Evolutionary conservation across 139 green algal species (phyloP), one percentile per base, ranked within the genome.

Genomic region (Auxenochlorella protothecoides): DNA sequence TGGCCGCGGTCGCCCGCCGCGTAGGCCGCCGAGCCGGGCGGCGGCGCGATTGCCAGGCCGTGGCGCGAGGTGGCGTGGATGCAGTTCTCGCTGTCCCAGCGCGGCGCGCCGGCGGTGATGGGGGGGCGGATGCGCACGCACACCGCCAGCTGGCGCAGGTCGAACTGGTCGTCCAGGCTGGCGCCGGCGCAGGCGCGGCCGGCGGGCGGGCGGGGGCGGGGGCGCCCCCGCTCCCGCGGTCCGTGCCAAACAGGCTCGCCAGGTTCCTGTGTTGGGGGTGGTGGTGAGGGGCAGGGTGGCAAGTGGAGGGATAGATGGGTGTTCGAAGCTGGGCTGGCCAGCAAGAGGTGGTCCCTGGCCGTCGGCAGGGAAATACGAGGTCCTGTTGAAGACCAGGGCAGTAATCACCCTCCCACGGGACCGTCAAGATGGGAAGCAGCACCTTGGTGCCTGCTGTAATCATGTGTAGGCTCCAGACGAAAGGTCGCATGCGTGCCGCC

Each of bases 1-100:
- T 88, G 76, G 3, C 79, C 83, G 10, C 81, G 63, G 68, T 85
- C 79, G 14, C 84, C 84, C 59, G 72, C 79, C 63, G 72, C 79
- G 76, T 87, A 87, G 53, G 81, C 74, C 59, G 83, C 68, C 7
- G 71, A 80, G 15, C 14, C 59, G 66, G 84, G 79, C 51, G 84
- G 81, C 7, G 81, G 68, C n/a, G 79, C 83, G 27, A 88, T 87
- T 62, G 73, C 84, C 3, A 88, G 59, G 61, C 60, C 74, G 75
- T 65, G 67, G 13, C 52, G 63, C n/a, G 75, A 79, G 0, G 69
- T 68, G 4, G 84, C 84, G 70, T 88, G 82, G 51, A 88, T 77
- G 73, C 84, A 87, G 65, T 81, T 79, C 52, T 83, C 69, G 15
- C 57, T 63, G 55, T 69, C 73, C 72, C 69, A 76, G 53, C 68